Base-by-base conservation (phyloP, 495 filamentous ascomycete species). In the Aspergillus incahuasiensis region DNA sequence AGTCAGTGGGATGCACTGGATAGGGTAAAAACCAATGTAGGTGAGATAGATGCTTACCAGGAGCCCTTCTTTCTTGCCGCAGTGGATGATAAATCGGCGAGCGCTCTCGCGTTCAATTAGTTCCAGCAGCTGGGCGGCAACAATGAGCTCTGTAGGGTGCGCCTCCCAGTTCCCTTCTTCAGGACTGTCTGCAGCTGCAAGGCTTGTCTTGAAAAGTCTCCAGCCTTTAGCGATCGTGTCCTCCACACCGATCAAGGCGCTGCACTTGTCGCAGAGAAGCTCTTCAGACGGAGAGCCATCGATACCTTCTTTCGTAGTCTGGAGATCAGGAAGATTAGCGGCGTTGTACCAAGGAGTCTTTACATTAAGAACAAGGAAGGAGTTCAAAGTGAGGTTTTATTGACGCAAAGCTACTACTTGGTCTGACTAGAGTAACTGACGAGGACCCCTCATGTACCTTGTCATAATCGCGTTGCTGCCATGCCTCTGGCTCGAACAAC, bases 391-490 rank as follows among this genome's bases (percentile, higher is more conserved):
- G 19, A 25, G 34, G 12, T 50, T 39, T n/a, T 41, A 40, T 32
- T 51, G 35, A 22, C 0, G 11, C 30, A 25, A 32, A 41, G 15
- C 13, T 51, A 51, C 48, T 53, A 32, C 16, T 38, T 35, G 12
- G 7, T n/a, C 34, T 13, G 34, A 43, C 24, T 48, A 51, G 15
- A 51, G 20, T 46, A 20, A 39, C 30, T 34, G 51, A 38, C 47
- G 22, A 3, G 34, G 34, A 40, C 48, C 48, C 19, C 19, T 25
- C 8, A 85, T 88, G 79, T 88, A 65, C 79, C 83, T 85, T 83
- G 66, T 64, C 25, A 54, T 63, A 61, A 70, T 72, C 71, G 62
- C 60, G 61, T 64, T 70, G 77, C 78, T 78, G 79, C 78, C 79
- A 73, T 68, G 52, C 58, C 68, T 77, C 78, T 79, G 67, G 78